Evolutionary conservation across 2,329 filamentous ascomycete genomes (phyloP).

Genomic region (Acephala macrosclerotiorum): DNA sequence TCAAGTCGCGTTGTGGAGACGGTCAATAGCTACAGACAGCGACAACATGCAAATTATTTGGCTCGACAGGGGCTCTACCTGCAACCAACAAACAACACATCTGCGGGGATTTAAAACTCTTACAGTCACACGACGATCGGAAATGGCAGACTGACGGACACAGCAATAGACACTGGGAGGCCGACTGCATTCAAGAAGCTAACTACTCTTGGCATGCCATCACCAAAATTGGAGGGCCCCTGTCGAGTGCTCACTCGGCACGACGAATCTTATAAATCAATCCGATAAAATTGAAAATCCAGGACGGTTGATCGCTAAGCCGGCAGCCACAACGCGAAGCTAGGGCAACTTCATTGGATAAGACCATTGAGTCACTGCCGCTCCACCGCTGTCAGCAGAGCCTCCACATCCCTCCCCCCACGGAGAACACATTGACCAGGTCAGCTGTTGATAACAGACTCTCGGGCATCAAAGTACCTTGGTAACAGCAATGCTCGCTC

Average conservation of each 20-base stretch:
- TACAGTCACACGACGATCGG: slow-evolving; percentile 75
- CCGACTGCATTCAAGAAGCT: slow-evolving; percentile 68
- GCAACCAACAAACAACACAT: slow-evolving; percentile 83
- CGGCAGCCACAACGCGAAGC: not conserved
- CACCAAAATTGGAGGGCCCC: slow-evolving; percentile 81
- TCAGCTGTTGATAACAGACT: slow-evolving; percentile 1
- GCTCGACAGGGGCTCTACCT: slow-evolving; percentile 72
- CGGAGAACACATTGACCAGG: slow-evolving; percentile 52
- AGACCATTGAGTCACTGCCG: not conserved
- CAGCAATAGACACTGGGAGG: slow-evolving; percentile 59
- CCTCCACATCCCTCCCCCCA: not conserved
- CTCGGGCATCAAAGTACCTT: not conserved
- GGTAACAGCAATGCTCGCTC: not conserved
- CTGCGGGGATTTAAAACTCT: slow-evolving; percentile 77
- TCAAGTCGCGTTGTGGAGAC: not conserved
- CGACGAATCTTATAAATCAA: slow-evolving; percentile 80
- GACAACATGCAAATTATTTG: not conserved
- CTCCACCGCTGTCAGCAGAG: not conserved
- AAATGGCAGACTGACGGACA: slow-evolving; percentile 62
- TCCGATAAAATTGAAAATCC: slow-evolving; percentile 77
- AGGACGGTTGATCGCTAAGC: slow-evolving; percentile 52
- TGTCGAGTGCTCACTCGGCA: slow-evolving; percentile 86
- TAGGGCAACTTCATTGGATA: not conserved
- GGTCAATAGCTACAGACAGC: no score
- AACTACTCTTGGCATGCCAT: slow-evolving; percentile 90